phyloP scores from a whole-genome alignment of 352 stramenopile genomes.

The Phytophthora vignae region DNA sequence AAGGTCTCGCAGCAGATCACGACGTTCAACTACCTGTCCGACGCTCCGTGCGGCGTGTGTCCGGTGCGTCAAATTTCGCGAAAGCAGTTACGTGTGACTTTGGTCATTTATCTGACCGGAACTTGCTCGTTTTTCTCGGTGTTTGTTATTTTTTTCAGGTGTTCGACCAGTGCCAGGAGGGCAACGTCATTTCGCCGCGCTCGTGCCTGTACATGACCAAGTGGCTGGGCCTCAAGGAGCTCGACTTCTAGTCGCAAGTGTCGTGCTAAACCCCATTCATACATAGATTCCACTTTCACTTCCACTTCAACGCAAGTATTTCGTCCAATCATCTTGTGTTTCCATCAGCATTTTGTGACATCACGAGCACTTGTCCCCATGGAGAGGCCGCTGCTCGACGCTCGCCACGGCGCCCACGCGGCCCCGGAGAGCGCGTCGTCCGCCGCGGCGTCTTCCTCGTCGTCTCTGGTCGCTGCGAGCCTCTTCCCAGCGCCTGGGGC shows the following conservation, averaged over 20 bases:
- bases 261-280: background rate
- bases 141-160: slow-evolving; percentile 49
- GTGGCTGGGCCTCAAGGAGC: slow-evolving; percentile 91
- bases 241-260: slow-evolving; percentile 68
- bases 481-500: slow-evolving; percentile 19
- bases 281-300: slow-evolving; percentile 20
- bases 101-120: slow-evolving; percentile 18
- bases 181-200: slow-evolving; percentile 91
- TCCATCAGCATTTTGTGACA: background rate
- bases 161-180: slow-evolving; percentile 91
- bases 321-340: slow-evolving; percentile 24
- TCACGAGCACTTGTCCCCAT: slow-evolving; percentile 7
- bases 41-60: slow-evolving; percentile 91
- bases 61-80: slow-evolving; percentile 55
- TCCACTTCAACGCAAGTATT: slow-evolving; percentile 22
- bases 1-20: slow-evolving; percentile 89
- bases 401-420: slow-evolving; percentile 8
- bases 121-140: slow-evolving; percentile 7
- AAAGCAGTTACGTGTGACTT: background rate
- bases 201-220: slow-evolving; percentile 93
- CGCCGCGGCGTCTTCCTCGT: slow-evolving; percentile 9
- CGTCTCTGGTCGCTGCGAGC: slow-evolving; percentile 17
- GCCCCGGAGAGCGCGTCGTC: background rate
- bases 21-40: slow-evolving; percentile 90
- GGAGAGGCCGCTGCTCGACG: slow-evolving; percentile 35